Percentiles rank a stretch among this genome's conserved stretches.
These are phyloP conservation scores for Melaleuca quinquenervia DNA, from an alignment of 345 rosid genomes.

Conservation along the genomic window DNA sequence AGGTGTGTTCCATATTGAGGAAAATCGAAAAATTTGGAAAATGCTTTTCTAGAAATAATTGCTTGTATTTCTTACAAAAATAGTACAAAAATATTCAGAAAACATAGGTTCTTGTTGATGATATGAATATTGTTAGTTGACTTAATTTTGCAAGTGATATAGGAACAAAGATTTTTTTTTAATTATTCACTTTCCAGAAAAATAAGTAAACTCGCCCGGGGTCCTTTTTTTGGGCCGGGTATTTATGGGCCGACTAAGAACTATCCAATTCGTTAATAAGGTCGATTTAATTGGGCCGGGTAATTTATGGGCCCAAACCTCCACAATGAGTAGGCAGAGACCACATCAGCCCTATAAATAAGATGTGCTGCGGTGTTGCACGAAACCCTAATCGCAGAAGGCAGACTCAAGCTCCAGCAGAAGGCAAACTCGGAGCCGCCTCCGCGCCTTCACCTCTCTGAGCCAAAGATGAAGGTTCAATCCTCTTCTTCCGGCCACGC, in stretches of 20 bases:
- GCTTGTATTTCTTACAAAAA: fast-evolving
- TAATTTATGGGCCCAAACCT: neutral
- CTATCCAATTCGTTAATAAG: neutral
- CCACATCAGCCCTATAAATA: neutral
- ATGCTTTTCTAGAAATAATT: neutral
- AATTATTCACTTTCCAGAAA: neutral
- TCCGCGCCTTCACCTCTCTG: neutral
- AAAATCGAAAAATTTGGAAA: fast-evolving
- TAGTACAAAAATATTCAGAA: neutral
- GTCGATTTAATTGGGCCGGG: neutral
- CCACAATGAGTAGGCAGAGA: neutral
- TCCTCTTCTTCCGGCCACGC: neutral
- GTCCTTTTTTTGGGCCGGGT: neutral
- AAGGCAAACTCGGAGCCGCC: neutral
- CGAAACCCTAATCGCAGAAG: neutral
- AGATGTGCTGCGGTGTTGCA: fast-evolving
- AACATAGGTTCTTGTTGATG: no score
- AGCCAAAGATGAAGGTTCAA: neutral
- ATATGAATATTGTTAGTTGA: neutral
- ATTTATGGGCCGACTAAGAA: neutral
- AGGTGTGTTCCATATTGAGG: neutral
- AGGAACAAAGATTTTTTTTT: neutral
- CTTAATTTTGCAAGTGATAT: neutral
- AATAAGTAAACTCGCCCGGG: neutral
- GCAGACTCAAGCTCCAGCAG: neutral